phyloP scores from a whole-genome alignment of 1,284 basidiomycete species.

The Kalmanozyma brasiliensis region DNA sequence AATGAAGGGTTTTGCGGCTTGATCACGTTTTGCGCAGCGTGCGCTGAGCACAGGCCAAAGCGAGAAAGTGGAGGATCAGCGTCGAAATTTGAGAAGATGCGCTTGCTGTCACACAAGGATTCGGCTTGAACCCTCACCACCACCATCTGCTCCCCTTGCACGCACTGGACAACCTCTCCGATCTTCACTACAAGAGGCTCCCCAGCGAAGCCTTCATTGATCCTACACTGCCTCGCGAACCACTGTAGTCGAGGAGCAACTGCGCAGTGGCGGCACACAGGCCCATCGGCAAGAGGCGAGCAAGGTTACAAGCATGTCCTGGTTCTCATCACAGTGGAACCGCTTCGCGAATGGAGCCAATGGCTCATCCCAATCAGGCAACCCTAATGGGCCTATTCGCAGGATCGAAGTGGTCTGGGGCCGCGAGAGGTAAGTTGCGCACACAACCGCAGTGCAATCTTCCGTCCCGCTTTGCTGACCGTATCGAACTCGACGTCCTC shows the following conservation, averaged over 20 bases:
- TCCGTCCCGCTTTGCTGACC: too few species aligned
- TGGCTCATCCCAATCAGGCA: conserved; percentile 8
- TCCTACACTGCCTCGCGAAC: neutral
- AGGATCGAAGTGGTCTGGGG: conserved; percentile 61
- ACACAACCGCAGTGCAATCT: neutral
- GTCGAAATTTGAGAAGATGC: too few species aligned
- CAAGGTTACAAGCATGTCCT: conserved; percentile 53
- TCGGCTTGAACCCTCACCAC: neutral
- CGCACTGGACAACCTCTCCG: too few species aligned
- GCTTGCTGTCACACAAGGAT: neutral
- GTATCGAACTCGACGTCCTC: too few species aligned
- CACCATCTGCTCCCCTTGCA: neutral
- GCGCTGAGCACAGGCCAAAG: too few species aligned
- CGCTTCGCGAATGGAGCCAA: conserved; percentile 33
- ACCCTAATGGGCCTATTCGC: conserved; percentile 29
- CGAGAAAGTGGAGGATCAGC: conserved; percentile 8
- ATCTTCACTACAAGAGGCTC: too few species aligned
- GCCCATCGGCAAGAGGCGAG: neutral
- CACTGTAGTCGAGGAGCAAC: neutral
- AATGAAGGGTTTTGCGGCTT: neutral
- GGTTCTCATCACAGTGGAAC: conserved; percentile 67
- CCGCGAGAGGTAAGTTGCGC: conserved; percentile 50
- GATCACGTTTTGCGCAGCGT: conserved; percentile 5
- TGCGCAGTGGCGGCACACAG: neutral
- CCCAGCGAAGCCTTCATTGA: too few species aligned